Conservation (phyloP, 1,284 basidiomycete species). For the Hypsizygus ulmarius region DNA sequence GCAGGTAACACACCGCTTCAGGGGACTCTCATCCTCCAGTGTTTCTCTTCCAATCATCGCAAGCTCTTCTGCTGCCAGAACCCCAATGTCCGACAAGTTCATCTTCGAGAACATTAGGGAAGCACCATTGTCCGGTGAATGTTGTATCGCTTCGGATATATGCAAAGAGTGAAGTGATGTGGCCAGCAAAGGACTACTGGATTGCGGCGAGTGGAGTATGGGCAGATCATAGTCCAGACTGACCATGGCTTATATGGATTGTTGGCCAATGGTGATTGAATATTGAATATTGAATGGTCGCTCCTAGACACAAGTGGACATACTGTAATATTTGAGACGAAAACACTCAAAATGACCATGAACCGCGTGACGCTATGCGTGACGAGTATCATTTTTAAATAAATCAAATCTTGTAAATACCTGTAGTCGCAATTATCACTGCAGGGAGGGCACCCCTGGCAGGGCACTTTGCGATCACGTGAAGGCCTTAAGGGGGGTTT, state of each 20-base stretch:
- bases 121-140: slow-evolving; percentile 73
- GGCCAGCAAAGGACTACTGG: slow-evolving; percentile 17
- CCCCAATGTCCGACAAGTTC: slow-evolving; percentile 71
- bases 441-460: too few relatives aligned
- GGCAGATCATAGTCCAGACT: slow-evolving; percentile 30
- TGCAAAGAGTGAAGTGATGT: slow-evolving; percentile 52
- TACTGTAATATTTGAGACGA: too few relatives aligned
- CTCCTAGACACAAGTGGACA: too few relatives aligned
- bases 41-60: slow-evolving; percentile 55
- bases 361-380: slow-evolving; percentile 6
- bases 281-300: too few relatives aligned
- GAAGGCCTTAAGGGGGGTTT: too few relatives aligned
- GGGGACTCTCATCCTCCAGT: slow-evolving; percentile 50
- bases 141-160: slow-evolving; percentile 63
- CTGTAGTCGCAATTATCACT: not conserved
- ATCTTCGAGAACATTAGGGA: slow-evolving; percentile 83
- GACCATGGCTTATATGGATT: slow-evolving; percentile 23
- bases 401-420: slow-evolving; percentile 1
- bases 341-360: too few relatives aligned
- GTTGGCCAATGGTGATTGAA: not conserved
- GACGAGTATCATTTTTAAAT: not conserved
- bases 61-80: slow-evolving; percentile 72
- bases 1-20: slow-evolving; percentile 61
- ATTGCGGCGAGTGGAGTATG: slow-evolving; percentile 22
- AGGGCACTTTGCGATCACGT: too few relatives aligned